phyloP scores from a whole-genome alignment of 495 filamentous ascomycete species.

The Penicillium pulvis region DNA sequence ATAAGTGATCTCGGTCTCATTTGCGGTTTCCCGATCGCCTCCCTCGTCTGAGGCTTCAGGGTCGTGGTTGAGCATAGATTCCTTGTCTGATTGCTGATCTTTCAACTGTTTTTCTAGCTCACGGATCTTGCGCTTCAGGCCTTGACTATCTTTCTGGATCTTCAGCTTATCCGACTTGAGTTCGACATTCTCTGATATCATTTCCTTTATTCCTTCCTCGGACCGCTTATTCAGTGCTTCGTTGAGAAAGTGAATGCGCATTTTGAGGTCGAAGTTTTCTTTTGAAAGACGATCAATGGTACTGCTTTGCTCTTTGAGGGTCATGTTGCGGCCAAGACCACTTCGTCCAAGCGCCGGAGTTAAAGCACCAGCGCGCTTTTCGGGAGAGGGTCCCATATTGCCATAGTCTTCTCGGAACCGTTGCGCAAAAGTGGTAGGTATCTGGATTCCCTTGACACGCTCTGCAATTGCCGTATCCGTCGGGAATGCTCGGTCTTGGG shows the following conservation, averaged over 20 bases:
- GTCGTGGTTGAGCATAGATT: constrained; percentile 60
- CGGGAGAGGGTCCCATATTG: constrained; percentile 57
- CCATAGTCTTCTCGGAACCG: constrained; percentile 70
- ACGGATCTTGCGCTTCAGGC: constrained; percentile 72
- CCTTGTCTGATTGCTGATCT: constrained; percentile 59
- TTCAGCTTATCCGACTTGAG: constrained; percentile 86
- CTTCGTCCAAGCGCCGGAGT: constrained; percentile 59
- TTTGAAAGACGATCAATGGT: constrained; percentile 95
- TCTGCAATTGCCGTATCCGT: constrained; percentile 89
- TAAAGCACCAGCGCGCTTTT: constrained; percentile 50
- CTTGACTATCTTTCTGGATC: constrained; percentile 84
- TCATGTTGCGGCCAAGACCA: constrained; percentile 70
- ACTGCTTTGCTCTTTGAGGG: constrained; percentile 93
- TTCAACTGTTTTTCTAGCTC: constrained; percentile 85
- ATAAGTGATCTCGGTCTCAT: constrained; percentile 83
- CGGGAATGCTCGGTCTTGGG: constrained; percentile 54
- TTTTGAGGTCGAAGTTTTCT: constrained; percentile 92
- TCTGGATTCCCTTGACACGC: constrained; percentile 82
- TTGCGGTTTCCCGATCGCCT: constrained; percentile 39
- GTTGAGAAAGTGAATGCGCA: constrained; percentile 95
- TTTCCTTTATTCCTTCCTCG: constrained; percentile 94
- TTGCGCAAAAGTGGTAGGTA: constrained; percentile 84
- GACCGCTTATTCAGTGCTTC: constrained; percentile 90
- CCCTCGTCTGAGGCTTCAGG: constrained; percentile 63
- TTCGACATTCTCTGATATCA: constrained; percentile 96